Evolutionary conservation across 208 protist species (phyloP).

Genomic region (Acanthamoeba pearcei): DNA sequence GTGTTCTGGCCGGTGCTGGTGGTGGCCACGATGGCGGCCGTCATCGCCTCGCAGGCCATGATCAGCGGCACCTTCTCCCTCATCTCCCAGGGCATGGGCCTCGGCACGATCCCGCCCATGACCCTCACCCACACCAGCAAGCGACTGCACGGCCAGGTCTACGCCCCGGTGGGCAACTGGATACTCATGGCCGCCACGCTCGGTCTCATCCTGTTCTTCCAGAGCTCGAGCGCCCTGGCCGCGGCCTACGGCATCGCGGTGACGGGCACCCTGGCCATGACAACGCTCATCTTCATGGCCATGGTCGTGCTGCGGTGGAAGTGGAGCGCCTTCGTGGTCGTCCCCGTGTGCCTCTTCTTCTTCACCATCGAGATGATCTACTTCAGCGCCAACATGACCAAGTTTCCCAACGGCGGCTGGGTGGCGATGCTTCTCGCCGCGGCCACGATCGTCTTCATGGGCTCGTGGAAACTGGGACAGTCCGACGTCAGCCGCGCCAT

Average conservation of each 20-base stretch:
- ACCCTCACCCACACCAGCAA: not conserved
- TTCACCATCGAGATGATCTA: slow-evolving; percentile 36
- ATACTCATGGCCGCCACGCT: not conserved
- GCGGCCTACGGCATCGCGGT: slow-evolving; percentile 32
- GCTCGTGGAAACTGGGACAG: slow-evolving; percentile 6
- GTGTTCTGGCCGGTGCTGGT: not conserved
- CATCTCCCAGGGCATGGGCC: slow-evolving; percentile 12
- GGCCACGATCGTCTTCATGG: slow-evolving; percentile 18
- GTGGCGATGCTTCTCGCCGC: slow-evolving; percentile 15
- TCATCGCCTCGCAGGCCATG: slow-evolving; percentile 8
- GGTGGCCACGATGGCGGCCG: not conserved
- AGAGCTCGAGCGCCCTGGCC: not conserved
- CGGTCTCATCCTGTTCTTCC: slow-evolving; percentile 36
- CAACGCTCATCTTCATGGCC: slow-evolving; percentile 21
- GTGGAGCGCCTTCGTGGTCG: not conserved
- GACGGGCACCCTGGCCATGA: slow-evolving; percentile 52
- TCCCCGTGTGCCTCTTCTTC: not conserved
- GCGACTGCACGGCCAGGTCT: not conserved
- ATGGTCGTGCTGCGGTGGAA: not conserved
- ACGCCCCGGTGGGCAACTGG: not conserved
- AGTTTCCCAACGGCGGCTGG: slow-evolving; percentile 24
- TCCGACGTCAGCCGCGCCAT: not conserved
- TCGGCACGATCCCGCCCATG: not conserved
- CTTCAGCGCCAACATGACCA: slow-evolving; percentile 36
- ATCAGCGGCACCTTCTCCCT: slow-evolving; percentile 67